These are phyloP conservation scores for Rhododendron henanense DNA, from an alignment of 148 eudicot genomes.

Conservation along the genomic window DNA sequence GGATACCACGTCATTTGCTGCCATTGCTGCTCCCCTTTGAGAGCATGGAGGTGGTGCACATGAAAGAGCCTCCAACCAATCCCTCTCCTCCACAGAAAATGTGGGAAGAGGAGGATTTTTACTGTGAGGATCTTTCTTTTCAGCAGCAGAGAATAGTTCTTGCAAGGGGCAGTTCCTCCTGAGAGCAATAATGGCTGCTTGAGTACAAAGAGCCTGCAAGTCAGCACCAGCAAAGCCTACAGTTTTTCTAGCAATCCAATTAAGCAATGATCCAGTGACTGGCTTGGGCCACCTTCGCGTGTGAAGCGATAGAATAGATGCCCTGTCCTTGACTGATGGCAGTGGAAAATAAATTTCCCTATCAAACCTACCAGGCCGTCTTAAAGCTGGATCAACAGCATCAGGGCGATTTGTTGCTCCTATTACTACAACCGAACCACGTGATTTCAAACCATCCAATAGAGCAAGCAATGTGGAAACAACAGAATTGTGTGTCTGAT, in stretches of 20 bases:
- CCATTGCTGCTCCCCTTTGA: constrained; percentile 82
- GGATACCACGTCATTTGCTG: constrained; percentile 75
- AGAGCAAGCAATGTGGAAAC: constrained; percentile 95
- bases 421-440: constrained; percentile 96
- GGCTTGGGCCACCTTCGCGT: constrained; percentile 93
- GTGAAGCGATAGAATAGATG: constrained; percentile 82
- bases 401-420: constrained; percentile 99
- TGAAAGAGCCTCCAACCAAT: constrained; percentile 91
- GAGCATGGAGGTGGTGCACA: constrained; percentile 92
- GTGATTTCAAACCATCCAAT: constrained; percentile 92
- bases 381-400: constrained; percentile 92
- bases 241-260: constrained; percentile 66
- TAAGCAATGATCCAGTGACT: constrained; percentile 62
- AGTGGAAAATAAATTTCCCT: constrained; percentile 94
- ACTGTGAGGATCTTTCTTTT: constrained; percentile 31
- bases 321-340: constrained; percentile 80
- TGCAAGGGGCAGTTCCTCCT: constrained; percentile 78
- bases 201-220: constrained; percentile 96
- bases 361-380: constrained; percentile 97
- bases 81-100: constrained; percentile 80
- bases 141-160: constrained; percentile 57
- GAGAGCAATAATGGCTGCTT: constrained; percentile 74
- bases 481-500: constrained; percentile 97
- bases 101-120: constrained; percentile 66
- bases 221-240: constrained; percentile 99